phyloP scores from a whole-genome alignment of 257 asterid genomes.

The Jacaranda mimosifolia region DNA sequence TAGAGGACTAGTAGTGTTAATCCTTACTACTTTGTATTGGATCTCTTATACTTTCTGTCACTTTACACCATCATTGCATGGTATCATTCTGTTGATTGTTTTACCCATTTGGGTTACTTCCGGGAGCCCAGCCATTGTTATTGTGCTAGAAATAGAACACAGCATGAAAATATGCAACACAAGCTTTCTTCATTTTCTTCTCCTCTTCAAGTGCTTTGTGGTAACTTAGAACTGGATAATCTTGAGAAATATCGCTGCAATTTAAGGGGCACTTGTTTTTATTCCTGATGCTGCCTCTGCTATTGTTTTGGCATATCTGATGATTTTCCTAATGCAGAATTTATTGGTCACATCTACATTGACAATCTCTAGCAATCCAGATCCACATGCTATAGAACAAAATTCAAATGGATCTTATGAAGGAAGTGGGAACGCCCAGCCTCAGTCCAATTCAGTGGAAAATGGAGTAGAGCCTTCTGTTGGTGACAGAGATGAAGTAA shows the following conservation, averaged over 20 bases:
- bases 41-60: not conserved
- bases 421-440: constrained; percentile 41
- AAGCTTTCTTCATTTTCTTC: not conserved
- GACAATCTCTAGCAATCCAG: constrained; percentile 55
- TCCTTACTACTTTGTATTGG: not conserved
- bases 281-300: not conserved
- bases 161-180: not conserved
- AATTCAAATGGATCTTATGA: constrained; percentile 51
- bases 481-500: constrained; percentile 77
- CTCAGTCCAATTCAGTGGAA: constrained; percentile 40
- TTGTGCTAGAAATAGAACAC: not conserved
- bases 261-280: not conserved
- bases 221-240: not conserved
- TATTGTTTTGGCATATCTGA: constrained; percentile 23
- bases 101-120: not conserved
- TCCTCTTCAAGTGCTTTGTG: not conserved
- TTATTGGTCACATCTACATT: constrained; percentile 78
- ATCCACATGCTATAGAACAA: constrained; percentile 44
- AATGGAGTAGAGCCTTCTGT: constrained; percentile 63
- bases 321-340: constrained; percentile 58
- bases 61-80: not conserved
- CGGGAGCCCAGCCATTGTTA: constrained; percentile 5
- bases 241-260: not conserved
- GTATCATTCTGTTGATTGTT: not conserved
- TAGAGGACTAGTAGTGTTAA: not conserved